Percentiles rank a stretch among this genome's conserved stretches.
phyloP scores from a whole-genome alignment of 2,329 filamentous ascomycete genomes.

The Rugonectria rugulosa region DNA sequence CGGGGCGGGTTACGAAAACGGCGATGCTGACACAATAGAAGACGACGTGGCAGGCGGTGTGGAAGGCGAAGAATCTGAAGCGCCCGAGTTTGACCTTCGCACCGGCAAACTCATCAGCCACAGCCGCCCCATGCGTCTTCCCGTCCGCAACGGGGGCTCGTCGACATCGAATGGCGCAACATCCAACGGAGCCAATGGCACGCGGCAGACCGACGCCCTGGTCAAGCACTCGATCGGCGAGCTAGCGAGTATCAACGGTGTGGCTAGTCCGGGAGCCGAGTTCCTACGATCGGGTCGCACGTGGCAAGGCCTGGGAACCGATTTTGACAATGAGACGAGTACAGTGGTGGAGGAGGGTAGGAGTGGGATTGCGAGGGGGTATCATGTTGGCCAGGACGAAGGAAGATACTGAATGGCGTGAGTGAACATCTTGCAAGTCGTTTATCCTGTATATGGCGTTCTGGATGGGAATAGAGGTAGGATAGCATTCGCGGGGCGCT shows the following conservation, averaged over 20 bases:
- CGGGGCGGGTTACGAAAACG: slow-evolving; percentile 28
- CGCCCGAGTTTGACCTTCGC: slow-evolving; percentile 90
- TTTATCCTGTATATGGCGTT: not conserved
- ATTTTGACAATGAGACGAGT: slow-evolving; percentile 71
- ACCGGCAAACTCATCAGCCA: slow-evolving; percentile 85
- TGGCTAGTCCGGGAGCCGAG: slow-evolving; percentile 91
- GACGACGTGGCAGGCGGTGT: slow-evolving; percentile 53
- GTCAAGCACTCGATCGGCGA: slow-evolving; percentile 69
- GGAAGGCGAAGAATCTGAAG: slow-evolving; percentile 74
- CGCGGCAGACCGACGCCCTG: slow-evolving; percentile 49
- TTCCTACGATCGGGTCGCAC: slow-evolving; percentile 82
- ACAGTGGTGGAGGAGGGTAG: slow-evolving; percentile 84
- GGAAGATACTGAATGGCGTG: slow-evolving; percentile 41
- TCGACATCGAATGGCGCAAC: not conserved
- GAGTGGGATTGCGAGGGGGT: slow-evolving; percentile 87
- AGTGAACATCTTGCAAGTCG: not conserved
- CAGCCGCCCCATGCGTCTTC: slow-evolving; percentile 74
- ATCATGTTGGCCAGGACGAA: slow-evolving; percentile 70
- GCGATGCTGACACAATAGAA: slow-evolving; percentile 30
- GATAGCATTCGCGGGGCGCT: not conserved
- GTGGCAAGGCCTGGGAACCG: slow-evolving; percentile 91
- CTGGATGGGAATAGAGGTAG: not conserved
- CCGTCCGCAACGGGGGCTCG: slow-evolving; percentile 38
- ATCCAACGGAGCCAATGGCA: slow-evolving; percentile 21
- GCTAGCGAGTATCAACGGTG: slow-evolving; percentile 81